These are phyloP conservation scores for Arbutus unedo DNA, from an alignment of 148 eudicot species.

Conservation along the genomic window DNA sequence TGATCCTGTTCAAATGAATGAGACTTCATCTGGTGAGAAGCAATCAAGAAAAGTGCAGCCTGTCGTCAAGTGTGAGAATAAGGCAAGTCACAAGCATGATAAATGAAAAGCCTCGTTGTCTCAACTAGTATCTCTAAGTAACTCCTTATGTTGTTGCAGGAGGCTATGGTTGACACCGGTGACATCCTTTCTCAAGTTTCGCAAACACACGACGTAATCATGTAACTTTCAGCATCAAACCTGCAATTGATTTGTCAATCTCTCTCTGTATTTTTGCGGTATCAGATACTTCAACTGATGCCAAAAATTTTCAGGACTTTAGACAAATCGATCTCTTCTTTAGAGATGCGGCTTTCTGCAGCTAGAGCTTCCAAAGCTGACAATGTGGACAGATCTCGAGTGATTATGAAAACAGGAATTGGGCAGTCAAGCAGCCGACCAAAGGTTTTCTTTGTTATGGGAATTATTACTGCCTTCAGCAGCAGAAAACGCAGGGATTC, in stretches of 20 bases:
- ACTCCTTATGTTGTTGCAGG: slow-evolving; percentile 26
- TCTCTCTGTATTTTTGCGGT: background rate
- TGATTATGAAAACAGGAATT: slow-evolving; percentile 14
- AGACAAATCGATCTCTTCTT: slow-evolving; percentile 56
- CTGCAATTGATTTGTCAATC: background rate
- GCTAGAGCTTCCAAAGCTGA: slow-evolving; percentile 50
- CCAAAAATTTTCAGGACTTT: slow-evolving; percentile 42
- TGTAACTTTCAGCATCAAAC: slow-evolving; percentile 35
- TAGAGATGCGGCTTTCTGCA: slow-evolving; percentile 63
- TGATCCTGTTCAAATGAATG: slow-evolving; percentile 25
- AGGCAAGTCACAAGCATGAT: slow-evolving; percentile 36
- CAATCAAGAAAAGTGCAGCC: slow-evolving; percentile 27
- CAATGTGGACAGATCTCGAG: slow-evolving; percentile 23
- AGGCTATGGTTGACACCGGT: slow-evolving; percentile 18
- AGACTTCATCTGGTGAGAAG: slow-evolving; percentile 19
- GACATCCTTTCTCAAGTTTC: slow-evolving; percentile 49
- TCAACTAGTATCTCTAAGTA: slow-evolving; percentile 2
- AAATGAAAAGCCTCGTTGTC: slow-evolving; percentile 1
- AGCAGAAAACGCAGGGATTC: slow-evolving; percentile 81
- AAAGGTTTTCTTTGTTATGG: slow-evolving; percentile 68
- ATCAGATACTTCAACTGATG: slow-evolving; percentile 6
- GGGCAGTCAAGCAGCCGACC: slow-evolving; percentile 33
- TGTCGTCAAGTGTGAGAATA: slow-evolving; percentile 32
- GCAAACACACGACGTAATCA: slow-evolving; percentile 47
- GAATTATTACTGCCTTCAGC: slow-evolving; percentile 75